phyloP scores from a whole-genome alignment of 495 filamentous ascomycete species.

The Aspergillus taichungensis region DNA sequence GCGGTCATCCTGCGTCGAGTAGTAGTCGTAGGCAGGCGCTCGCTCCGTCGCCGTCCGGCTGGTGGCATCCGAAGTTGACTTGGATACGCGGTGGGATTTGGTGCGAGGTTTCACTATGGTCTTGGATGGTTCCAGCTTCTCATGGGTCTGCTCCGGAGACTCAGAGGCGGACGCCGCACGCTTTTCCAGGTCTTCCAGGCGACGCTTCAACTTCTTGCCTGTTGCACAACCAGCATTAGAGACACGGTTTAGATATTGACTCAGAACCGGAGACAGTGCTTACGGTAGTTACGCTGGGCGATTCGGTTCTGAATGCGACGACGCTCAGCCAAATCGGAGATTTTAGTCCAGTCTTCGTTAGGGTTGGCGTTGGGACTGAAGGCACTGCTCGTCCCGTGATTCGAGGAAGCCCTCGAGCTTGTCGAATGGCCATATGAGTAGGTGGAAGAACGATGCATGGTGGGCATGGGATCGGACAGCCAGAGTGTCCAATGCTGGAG shows the following conservation, averaged over 20 bases:
- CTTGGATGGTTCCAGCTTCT: conserved; percentile 40
- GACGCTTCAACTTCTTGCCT: conserved; percentile 99
- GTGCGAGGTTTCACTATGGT: conserved; percentile 39
- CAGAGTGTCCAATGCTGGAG: no score
- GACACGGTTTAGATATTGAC: neutral
- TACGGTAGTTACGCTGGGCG: conserved; percentile 97
- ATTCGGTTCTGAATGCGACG: conserved; percentile 95
- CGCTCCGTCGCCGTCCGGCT: conserved; percentile 19
- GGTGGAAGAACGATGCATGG: conserved; percentile 31
- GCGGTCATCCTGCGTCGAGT: conserved; percentile 36
- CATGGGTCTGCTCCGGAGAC: conserved; percentile 56
- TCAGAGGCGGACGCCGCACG: conserved; percentile 76
- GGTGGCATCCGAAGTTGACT: conserved; percentile 34
- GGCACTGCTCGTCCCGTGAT: conserved; percentile 80
- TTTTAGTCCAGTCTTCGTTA: conserved; percentile 99
- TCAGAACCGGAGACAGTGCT: conserved; percentile 30
- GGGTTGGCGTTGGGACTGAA: conserved; percentile 95
- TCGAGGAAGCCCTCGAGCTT: conserved; percentile 51
- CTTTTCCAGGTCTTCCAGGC: conserved; percentile 91
- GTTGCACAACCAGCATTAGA: conserved; percentile 3
- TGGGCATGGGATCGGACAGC: conserved; percentile 1
- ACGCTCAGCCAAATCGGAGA: conserved; percentile 91
- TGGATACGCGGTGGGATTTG: conserved; percentile 32
- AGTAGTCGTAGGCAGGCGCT: conserved; percentile 27
- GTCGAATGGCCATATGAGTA: conserved; percentile 25